phyloP scores from a whole-genome alignment of 2,329 filamentous ascomycete genomes.

The Fusarium buxicola region DNA sequence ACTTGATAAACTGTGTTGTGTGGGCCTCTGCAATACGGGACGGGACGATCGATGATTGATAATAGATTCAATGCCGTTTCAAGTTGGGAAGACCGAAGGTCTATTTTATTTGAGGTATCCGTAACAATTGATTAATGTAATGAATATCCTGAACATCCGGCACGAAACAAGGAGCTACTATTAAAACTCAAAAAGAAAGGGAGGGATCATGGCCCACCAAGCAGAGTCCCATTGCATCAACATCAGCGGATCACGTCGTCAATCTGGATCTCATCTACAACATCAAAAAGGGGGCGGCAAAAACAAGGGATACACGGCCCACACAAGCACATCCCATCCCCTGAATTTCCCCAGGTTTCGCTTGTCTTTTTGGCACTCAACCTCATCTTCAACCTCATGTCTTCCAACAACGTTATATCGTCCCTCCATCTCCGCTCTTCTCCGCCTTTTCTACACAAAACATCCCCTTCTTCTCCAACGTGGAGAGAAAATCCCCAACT shows the following conservation, averaged over 20 bases:
- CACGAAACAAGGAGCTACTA: background rate
- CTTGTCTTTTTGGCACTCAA: background rate
- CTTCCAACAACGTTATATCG: background rate
- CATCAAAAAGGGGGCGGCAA: background rate
- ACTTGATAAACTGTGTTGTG: too few species aligned
- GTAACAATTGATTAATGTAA: background rate
- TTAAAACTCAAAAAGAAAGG: too few species aligned
- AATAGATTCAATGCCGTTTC: too few species aligned
- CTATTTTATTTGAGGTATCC: background rate
- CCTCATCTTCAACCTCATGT: background rate
- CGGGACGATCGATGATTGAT: too few species aligned
- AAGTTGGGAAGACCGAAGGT: background rate
- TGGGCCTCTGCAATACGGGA: too few species aligned
- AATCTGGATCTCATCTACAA: conserved; percentile 5
- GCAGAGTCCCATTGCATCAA: background rate
- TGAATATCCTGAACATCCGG: background rate
- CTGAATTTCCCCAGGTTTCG: conserved; percentile 1
- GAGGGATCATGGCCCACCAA: background rate
- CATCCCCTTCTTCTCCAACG: conserved; percentile 1
- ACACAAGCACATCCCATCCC: background rate
- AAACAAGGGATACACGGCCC: background rate
- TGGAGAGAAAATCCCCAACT: background rate
- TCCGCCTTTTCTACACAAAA: conserved; percentile 8
- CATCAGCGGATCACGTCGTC: background rate
- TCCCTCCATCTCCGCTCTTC: background rate